A percentile compares a stretch with the other conserved stretches of the same genome.
These are phyloP conservation scores for Solanum pinnatisectum DNA, from an alignment of 257 asterid genomes.

Conservation along the genomic window DNA sequence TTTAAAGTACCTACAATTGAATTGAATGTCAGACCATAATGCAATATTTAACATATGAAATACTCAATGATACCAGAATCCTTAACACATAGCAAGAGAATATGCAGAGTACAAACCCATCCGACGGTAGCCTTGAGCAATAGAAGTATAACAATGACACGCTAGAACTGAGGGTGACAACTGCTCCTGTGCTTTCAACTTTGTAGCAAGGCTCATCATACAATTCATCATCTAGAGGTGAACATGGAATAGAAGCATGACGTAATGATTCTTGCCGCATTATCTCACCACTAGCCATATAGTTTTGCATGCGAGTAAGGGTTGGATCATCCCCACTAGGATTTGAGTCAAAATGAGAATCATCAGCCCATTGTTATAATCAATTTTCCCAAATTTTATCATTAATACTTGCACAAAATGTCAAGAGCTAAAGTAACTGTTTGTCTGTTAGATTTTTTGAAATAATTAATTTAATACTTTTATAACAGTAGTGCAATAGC, in stretches of 20 bases:
- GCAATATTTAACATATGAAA: neutral
- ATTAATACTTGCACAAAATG: neutral
- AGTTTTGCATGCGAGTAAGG: constrained; percentile 33
- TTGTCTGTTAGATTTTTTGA: neutral
- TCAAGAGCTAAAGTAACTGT: neutral
- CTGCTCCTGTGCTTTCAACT: constrained; percentile 65
- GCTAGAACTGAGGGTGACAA: constrained; percentile 62
- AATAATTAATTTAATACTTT: neutral
- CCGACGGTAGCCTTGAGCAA: constrained; percentile 83
- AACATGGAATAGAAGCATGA: constrained; percentile 61
- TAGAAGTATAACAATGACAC: constrained; percentile 51
- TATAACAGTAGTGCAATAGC: neutral
- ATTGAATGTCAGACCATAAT: neutral
- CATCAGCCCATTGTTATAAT: neutral
- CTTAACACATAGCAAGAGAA: neutral
- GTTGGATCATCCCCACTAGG: constrained; percentile 45
- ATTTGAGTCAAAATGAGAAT: neutral
- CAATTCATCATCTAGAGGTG: constrained; percentile 29
- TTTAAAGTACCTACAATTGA: constrained; percentile 52
- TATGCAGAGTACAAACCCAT: constrained; percentile 39
- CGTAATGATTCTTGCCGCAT: constrained; percentile 65
- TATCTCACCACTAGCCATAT: constrained; percentile 49
- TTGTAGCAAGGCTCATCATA: constrained; percentile 34
- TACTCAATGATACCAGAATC: neutral
- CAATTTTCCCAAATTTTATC: neutral